Evolutionary conservation across 345 rosid genomes (phyloP).

Genomic region (Cardamine chenopodiifolia): DNA sequence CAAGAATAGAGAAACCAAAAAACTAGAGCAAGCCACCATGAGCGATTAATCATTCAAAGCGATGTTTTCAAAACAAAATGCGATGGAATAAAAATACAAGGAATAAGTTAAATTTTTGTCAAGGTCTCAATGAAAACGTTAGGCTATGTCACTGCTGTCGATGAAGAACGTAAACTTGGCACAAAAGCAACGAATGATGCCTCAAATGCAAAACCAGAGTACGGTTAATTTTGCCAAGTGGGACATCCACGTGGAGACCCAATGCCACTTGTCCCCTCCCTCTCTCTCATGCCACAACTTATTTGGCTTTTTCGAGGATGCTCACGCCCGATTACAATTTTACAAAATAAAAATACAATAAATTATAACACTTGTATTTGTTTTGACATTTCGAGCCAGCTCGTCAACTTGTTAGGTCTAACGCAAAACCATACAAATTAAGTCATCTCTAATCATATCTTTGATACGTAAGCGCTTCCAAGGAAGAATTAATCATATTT

Average conservation of each 20-base stretch:
- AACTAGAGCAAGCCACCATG: not conserved
- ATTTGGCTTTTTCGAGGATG: constrained; percentile 31
- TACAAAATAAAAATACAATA: not conserved
- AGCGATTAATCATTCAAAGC: not conserved
- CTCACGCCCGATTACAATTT: constrained; percentile 28
- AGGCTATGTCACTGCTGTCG: not conserved
- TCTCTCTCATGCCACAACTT: not conserved
- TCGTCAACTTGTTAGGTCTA: constrained; percentile 2
- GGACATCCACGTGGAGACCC: constrained; percentile 38
- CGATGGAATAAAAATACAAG: not conserved
- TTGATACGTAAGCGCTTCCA: not conserved
- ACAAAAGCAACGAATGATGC: constrained; percentile 10
- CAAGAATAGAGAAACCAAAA: not conserved
- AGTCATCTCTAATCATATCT: not conserved
- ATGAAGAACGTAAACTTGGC: constrained; percentile 14
- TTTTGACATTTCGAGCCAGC: constrained; percentile 19
- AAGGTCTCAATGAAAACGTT: not conserved
- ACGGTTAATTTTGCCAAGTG: constrained; percentile 37
- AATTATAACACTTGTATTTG: not conserved
- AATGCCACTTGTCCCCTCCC: constrained; percentile 30
- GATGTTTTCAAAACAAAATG: not conserved
- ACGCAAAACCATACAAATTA: not conserved
- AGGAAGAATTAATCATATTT: not conserved
- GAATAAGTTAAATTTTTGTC: not conserved
- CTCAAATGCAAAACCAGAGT: constrained; percentile 18